Percentiles rank a stretch among this genome's conserved stretches.
phyloP scores from a whole-genome alignment of 257 asterid genomes.

The Knoxia roxburghii region DNA sequence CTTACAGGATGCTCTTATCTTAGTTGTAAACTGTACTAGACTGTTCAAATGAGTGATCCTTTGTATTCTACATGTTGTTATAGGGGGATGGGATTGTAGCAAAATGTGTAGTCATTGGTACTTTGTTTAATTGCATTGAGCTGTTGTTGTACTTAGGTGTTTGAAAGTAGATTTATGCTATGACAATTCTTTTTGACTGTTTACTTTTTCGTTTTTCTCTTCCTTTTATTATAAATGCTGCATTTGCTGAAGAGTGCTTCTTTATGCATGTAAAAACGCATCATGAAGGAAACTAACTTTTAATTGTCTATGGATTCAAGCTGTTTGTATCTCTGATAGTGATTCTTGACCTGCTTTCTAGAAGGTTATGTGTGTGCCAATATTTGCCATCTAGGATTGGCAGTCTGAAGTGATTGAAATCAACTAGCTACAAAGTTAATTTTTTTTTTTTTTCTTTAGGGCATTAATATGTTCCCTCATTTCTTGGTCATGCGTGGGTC shows the following conservation, averaged over 20 bases:
- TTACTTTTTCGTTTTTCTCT: background rate
- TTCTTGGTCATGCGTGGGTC: background rate
- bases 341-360: background rate
- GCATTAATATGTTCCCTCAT: background rate
- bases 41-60: slow-evolving; percentile 9
- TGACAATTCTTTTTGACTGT: background rate
- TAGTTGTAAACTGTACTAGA: slow-evolving; percentile 5
- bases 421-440: background rate
- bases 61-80: background rate
- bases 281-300: background rate
- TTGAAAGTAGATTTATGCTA: background rate
- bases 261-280: no score
- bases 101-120: background rate
- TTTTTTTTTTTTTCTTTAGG: background rate
- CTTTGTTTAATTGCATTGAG: background rate
- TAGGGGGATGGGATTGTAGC: background rate
- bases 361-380: background rate
- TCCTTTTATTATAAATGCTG: background rate
- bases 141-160: background rate
- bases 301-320: background rate
- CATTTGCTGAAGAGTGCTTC: background rate
- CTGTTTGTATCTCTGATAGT: background rate
- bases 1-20: no score
- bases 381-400: background rate
- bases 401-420: background rate